Conservation (phyloP, 345 rosid genomes). For the Lenwebbia sp. region DNA sequence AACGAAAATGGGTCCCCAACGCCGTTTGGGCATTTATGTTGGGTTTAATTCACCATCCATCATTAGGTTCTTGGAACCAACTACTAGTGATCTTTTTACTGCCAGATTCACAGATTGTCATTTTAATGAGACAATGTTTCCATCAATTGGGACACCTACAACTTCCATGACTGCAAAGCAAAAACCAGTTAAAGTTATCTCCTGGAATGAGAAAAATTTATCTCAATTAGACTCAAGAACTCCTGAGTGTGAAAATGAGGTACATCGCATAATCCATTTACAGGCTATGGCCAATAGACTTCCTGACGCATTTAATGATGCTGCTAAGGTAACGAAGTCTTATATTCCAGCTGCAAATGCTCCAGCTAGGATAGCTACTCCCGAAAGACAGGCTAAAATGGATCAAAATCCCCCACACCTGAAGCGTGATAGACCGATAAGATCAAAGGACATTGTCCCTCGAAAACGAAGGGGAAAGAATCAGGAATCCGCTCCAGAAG, state of each 20-base stretch:
- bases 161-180: background rate
- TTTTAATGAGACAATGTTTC: background rate
- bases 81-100: background rate
- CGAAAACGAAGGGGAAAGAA: background rate
- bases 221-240: background rate
- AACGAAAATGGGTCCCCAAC: background rate
- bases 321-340: background rate
- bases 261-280: background rate
- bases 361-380: background rate
- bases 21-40: background rate
- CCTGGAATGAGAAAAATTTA: background rate
- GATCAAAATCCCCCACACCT: background rate
- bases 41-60: background rate
- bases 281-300: background rate
- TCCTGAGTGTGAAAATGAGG: background rate
- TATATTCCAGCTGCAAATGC: background rate
- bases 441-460: background rate
- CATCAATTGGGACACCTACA: background rate
- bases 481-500: fast-evolving
- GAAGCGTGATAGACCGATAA: background rate
- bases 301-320: background rate
- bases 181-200: background rate
- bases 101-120: background rate
- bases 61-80: background rate
- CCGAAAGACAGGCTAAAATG: background rate